phyloP scores from a whole-genome alignment of 192 early-diverging fungal species.

The Linnemannia zychae region DNA sequence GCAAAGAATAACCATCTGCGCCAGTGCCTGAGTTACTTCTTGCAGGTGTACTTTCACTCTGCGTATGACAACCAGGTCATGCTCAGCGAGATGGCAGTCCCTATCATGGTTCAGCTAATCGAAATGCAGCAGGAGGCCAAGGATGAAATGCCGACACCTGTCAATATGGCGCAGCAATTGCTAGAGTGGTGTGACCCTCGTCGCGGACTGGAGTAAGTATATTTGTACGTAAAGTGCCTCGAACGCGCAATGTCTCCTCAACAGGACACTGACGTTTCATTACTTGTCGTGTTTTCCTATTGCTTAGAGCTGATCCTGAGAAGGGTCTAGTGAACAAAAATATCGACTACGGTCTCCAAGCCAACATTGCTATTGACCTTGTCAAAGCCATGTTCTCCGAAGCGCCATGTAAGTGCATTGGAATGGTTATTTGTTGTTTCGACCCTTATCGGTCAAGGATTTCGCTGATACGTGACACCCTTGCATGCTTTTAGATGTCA shows the following conservation, averaged over 20 bases:
- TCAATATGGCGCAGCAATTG: slow-evolving; percentile 79
- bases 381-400: slow-evolving; percentile 67
- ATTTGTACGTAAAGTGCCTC: neutral
- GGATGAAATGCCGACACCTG: slow-evolving; percentile 65
- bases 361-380: slow-evolving; percentile 73
- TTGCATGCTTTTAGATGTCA: slow-evolving; percentile 48
- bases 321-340: slow-evolving; percentile 27
- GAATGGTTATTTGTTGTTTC: no score
- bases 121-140: slow-evolving; percentile 29
- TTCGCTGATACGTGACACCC: neutral
- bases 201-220: slow-evolving; percentile 70
- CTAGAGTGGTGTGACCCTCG: slow-evolving; percentile 85
- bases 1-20: slow-evolving; percentile 74
- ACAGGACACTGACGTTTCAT: neutral
- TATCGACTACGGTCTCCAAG: slow-evolving; percentile 66
- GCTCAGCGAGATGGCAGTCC: slow-evolving; percentile 69
- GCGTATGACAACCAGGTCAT: slow-evolving; percentile 76
- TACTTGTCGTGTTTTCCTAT: neutral
- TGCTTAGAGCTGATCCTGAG: slow-evolving; percentile 42
- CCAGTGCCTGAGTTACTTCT: slow-evolving; percentile 92
- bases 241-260: neutral
- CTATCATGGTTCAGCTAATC: slow-evolving; percentile 27
- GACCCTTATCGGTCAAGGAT: neutral
- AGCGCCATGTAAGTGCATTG: slow-evolving; percentile 40
- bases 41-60: slow-evolving; percentile 88